Conservation (phyloP, 2,329 filamentous ascomycete genomes). For the Coniochaeta ligniaria region DNA sequence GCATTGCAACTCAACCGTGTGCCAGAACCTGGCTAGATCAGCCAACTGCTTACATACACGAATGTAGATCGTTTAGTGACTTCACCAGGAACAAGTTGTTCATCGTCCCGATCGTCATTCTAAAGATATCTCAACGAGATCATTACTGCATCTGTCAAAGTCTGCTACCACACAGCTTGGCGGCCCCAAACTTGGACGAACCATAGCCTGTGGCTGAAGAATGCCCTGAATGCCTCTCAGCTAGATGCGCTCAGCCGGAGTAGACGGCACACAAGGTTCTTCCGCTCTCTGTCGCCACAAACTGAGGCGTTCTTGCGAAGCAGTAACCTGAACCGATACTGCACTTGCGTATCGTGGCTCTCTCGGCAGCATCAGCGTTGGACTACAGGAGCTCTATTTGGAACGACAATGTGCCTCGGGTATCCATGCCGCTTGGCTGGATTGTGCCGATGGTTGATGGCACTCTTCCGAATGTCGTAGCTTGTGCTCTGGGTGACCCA, state of each 20-base stretch:
- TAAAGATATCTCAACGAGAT: background rate
- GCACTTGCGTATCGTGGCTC: background rate
- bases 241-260: background rate
- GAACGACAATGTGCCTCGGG: background rate
- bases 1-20: background rate
- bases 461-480: too few species aligned
- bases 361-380: too few species aligned
- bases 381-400: background rate
- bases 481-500: too few species aligned
- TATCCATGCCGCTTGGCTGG: background rate
- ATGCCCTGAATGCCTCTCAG: background rate
- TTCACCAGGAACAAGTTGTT: background rate
- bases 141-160: background rate
- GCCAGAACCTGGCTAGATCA: background rate
- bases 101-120: constrained; percentile 1
- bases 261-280: background rate
- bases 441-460: too few species aligned
- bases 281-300: background rate
- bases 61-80: background rate
- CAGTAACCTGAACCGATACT: background rate
- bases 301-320: background rate
- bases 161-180: background rate
- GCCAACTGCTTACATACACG: background rate
- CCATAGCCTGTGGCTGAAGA: background rate
- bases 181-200: background rate